Conservation (phyloP, 495 filamentous ascomycete genomes). For the Neurospora sp. region DNA sequence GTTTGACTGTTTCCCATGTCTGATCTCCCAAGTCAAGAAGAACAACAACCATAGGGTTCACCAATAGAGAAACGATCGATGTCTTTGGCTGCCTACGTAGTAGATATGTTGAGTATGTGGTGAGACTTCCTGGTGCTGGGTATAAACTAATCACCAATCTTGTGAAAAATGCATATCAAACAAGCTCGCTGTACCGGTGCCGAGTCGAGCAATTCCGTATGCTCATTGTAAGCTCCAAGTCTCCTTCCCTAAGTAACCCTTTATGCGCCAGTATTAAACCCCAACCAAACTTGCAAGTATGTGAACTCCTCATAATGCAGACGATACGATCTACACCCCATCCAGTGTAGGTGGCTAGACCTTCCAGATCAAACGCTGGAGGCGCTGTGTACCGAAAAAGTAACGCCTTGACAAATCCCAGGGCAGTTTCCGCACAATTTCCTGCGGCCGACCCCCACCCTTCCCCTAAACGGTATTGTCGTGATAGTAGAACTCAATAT, state of each 20-base stretch:
- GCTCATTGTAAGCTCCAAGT: not conserved
- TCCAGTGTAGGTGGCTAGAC: not conserved
- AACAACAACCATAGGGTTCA: not conserved
- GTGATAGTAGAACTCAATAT: conserved; percentile 83
- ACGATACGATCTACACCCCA: not conserved
- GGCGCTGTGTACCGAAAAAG: not conserved
- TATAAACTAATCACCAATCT: not conserved
- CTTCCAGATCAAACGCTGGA: not conserved
- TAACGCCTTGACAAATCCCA: not conserved
- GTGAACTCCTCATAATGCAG: not conserved
- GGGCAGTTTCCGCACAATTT: not conserved
- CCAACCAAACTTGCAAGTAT: not conserved
- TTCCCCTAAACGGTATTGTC: conserved; percentile 62
- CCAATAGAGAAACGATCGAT: not conserved
- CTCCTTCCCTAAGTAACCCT: not conserved
- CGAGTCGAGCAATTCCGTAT: not conserved
- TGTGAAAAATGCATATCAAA: not conserved
- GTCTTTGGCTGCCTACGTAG: not conserved
- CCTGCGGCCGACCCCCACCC: no score
- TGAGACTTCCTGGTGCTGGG: not conserved
- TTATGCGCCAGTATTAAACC: not conserved
- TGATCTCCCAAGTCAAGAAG: not conserved
- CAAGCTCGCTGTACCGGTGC: not conserved
- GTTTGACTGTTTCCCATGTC: not conserved
- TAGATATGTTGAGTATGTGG: not conserved